A percentile compares a stretch with the other conserved stretches of the same genome.
Conservation (phyloP, 805 yeast genomes). For the Tetrapisispora iriomotensis region DNA sequence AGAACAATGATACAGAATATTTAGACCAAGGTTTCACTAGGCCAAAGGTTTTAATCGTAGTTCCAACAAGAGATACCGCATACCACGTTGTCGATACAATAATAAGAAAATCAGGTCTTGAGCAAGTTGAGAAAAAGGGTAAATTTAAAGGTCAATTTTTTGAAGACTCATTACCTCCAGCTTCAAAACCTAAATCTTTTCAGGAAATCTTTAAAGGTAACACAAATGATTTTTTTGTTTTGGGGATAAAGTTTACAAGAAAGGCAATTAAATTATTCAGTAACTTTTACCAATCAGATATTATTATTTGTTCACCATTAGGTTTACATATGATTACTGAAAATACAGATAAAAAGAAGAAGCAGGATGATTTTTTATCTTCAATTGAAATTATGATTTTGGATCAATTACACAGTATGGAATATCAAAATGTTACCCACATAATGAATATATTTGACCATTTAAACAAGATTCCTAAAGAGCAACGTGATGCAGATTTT, state of each 20-base stretch:
- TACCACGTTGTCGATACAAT: constrained; percentile 56
- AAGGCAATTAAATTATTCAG: constrained; percentile 78
- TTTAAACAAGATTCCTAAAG: constrained; percentile 67
- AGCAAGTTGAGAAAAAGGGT: constrained; percentile 70
- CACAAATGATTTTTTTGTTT: constrained; percentile 79
- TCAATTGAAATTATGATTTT: constrained; percentile 75
- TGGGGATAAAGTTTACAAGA: constrained; percentile 87
- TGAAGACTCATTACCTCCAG: constrained; percentile 37
- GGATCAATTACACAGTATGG: constrained; percentile 78
- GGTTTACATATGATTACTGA: constrained; percentile 77
- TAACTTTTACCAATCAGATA: constrained; percentile 74
- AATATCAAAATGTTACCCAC: constrained; percentile 92
- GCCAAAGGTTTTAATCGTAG: constrained; percentile 72
- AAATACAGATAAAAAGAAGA: constrained; percentile 43
- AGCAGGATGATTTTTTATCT: constrained; percentile 73
- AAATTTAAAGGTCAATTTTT: constrained; percentile 66
- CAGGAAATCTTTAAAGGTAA: constrained; percentile 74
- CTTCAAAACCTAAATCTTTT: constrained; percentile 74
- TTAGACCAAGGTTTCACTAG: constrained; percentile 95
- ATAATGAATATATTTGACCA: constrained; percentile 59
- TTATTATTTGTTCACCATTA: constrained; percentile 84
- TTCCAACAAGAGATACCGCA: constrained; percentile 79
- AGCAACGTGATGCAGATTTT: constrained; percentile 79
- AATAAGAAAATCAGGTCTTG: constrained; percentile 52
- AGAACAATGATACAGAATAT: constrained; percentile 46